These are phyloP conservation scores for Fusarium sp. DNA, from an alignment of 2,329 filamentous ascomycete species.

Conservation along the genomic window DNA sequence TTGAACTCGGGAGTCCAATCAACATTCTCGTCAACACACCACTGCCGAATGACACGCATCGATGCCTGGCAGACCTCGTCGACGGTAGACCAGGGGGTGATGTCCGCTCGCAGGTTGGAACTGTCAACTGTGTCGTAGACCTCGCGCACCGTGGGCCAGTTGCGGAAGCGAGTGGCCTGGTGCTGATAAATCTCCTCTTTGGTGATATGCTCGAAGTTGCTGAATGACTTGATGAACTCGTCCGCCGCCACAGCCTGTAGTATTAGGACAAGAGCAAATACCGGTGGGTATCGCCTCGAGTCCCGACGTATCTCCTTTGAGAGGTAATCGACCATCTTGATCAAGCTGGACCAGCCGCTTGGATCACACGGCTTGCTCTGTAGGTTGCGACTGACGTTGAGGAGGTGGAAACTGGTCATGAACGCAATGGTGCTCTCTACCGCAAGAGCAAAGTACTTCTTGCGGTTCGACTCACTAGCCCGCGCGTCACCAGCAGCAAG, in stretches of 20 bases:
- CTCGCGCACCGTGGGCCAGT: conserved; percentile 49
- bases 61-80: conserved; percentile 57
- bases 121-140: conserved; percentile 46
- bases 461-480: conserved; percentile 50
- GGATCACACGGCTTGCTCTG: conserved; percentile 58
- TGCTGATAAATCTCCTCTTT: conserved; percentile 40
- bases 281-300: conserved; percentile 51
- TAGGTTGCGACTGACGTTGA: conserved; percentile 59
- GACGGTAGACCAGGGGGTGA: conserved; percentile 57
- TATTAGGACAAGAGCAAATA: conserved; percentile 57
- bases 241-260: conserved; percentile 60
- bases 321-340: conserved; percentile 58
- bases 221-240: conserved; percentile 56
- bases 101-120: conserved; percentile 46
- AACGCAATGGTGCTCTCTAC: conserved; percentile 66
- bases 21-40: conserved; percentile 59
- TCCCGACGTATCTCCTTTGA: conserved; percentile 54
- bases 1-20: conserved; percentile 58
- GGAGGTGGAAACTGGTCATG: conserved; percentile 64
- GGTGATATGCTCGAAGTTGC: conserved; percentile 38
- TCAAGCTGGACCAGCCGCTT: conserved; percentile 56
- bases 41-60: conserved; percentile 56
- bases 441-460: conserved; percentile 57
- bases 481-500: conserved; percentile 40
- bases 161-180: conserved; percentile 43